Conservation (phyloP, 148 eudicot species). For the Vaccinium vitisidaea region DNA sequence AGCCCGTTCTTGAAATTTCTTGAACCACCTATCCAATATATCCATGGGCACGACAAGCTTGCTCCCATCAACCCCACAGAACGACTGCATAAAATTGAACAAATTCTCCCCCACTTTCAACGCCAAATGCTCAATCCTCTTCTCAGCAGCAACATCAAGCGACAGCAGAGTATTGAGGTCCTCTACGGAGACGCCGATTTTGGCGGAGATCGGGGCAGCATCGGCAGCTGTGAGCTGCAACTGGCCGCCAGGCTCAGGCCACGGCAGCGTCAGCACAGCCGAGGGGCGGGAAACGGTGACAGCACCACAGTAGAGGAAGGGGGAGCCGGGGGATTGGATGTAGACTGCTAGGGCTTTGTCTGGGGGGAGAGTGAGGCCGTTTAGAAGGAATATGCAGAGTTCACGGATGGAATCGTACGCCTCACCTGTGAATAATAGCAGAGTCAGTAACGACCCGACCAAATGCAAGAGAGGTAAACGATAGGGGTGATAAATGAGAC, state of each 20-base stretch:
- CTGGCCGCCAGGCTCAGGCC: constrained; percentile 77
- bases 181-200: constrained; percentile 89
- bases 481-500: too few species aligned
- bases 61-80: constrained; percentile 89
- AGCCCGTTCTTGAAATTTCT: constrained; percentile 90
- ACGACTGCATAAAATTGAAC: constrained; percentile 98
- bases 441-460: neutral
- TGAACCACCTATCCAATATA: constrained; percentile 94
- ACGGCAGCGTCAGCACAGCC: constrained; percentile 71
- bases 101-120: constrained; percentile 90
- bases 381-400: constrained; percentile 83
- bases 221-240: constrained; percentile 61
- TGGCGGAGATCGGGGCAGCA: constrained; percentile 63
- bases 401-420: constrained; percentile 74
- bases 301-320: constrained; percentile 88
- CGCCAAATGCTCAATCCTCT: constrained; percentile 74
- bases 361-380: constrained; percentile 73
- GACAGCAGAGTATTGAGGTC: constrained; percentile 65
- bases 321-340: constrained; percentile 89
- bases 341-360: constrained; percentile 95
- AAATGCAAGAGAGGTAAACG: too few species aligned
- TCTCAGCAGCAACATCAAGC: constrained; percentile 77
- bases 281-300: constrained; percentile 86
- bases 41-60: constrained; percentile 88
- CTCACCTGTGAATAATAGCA: constrained; percentile 41